A percentile compares a stretch with the other conserved stretches of the same genome.
phyloP scores from a whole-genome alignment of 495 filamentous ascomycete species.

The Xylaria bambusicola region DNA sequence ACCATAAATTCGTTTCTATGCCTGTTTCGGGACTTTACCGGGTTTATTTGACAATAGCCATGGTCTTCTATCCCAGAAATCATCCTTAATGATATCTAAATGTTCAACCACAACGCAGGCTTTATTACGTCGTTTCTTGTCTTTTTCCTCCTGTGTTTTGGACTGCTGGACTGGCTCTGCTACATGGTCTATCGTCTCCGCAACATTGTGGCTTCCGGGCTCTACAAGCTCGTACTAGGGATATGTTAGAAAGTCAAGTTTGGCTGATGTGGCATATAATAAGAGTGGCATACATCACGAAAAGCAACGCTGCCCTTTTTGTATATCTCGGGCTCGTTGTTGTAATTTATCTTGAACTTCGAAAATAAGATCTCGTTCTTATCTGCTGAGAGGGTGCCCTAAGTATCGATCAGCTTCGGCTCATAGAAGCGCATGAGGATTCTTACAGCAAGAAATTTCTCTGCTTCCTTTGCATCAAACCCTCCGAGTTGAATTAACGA shows the following conservation, averaged over 20 bases:
- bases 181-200: constrained; percentile 37
- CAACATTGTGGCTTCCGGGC: constrained; percentile 43
- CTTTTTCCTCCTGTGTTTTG: constrained; percentile 75
- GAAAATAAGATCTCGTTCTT: constrained; percentile 97
- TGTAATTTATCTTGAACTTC: constrained; percentile 91
- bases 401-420: constrained; percentile 10
- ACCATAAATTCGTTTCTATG: constrained; percentile 31
- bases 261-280: neutral
- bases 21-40: constrained; percentile 63
- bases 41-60: constrained; percentile 82
- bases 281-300: constrained; percentile 65
- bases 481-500: constrained; percentile 75
- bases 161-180: constrained; percentile 55
- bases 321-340: constrained; percentile 88
- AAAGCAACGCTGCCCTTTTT: constrained; percentile 91
- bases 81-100: constrained; percentile 89
- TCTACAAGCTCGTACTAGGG: constrained; percentile 57
- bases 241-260: constrained; percentile 15
- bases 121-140: constrained; percentile 72
- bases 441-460: constrained; percentile 70
- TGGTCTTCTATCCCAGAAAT: constrained; percentile 84
- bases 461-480: constrained; percentile 73
- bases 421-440: neutral
- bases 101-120: constrained; percentile 79
- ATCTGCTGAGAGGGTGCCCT: constrained; percentile 81